Evolutionary conservation across 2,329 filamentous ascomycete genomes (phyloP), one percentile per base, ranked within the genome.

Genomic region (Hypoxylon sp.): DNA sequence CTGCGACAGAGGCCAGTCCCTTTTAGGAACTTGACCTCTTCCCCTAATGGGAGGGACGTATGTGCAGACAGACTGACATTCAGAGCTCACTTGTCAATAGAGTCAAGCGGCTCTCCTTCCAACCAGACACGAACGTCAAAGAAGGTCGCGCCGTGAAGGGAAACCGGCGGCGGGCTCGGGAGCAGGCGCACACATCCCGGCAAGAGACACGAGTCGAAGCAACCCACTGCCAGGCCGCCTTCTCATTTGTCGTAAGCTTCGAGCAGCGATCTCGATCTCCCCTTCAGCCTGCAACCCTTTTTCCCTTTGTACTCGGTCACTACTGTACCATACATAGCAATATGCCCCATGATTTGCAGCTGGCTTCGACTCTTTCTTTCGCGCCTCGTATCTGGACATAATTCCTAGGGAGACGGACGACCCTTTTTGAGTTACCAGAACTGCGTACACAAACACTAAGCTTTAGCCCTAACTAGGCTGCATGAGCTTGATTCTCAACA

Each of bases 191-290:
- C 62, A 71, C 63, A 71, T 67, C 66, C 65, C 50, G 54, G 68
- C 60, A 66, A 64, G 62, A 69, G 68, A 72, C 68, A 72, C 68
- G 68, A 71, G 66, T 67, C 55, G 64, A 71, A 70, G 69, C 69
- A 71, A 61, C 67, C 63, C 70, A 71, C 70, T 64, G 37, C 35
- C 19, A 58, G 58, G 57, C 22, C 13, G 39, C 39, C 22, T 50
- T 69, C 66, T 64, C 53, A 73, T 71, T 71, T 60, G 69, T 68
- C 55, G 58, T 60, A 52, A 58, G 52, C 61, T 58, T 66, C 63
- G 58, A 47, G 54, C 55, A 55, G 26, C 63, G 71, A 73, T 73
- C 71, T 73, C 71, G 71, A 73, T 73, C 71, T 67, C 61, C 39
- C 66, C 47, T 42, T 59, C 57, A 60, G 33, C 46, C 66, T 64